Conservation (phyloP, 768 basidiomycete genomes). For the Symmetrospora coprosmae region DNA sequence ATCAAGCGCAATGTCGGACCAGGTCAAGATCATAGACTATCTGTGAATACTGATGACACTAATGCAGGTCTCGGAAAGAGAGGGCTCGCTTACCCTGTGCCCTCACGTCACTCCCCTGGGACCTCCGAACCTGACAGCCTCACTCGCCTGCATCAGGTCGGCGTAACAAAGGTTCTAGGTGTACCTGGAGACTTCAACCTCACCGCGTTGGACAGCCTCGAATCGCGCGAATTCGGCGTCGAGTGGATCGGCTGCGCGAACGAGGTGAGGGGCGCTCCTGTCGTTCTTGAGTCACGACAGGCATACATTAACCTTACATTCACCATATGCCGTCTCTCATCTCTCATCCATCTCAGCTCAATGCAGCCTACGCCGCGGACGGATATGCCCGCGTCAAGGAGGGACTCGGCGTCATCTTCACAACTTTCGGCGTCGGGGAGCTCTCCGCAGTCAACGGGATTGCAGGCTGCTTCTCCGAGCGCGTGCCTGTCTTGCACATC, state of each 20-base stretch:
- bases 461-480: conserved; percentile 53
- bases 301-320: too few species aligned
- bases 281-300: too few species aligned
- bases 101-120: neutral
- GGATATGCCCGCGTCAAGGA: conserved; percentile 82
- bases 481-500: conserved; percentile 77
- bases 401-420: conserved; percentile 53
- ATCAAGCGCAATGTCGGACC: too few species aligned
- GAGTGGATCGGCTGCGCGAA: conserved; percentile 68
- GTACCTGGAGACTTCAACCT: conserved; percentile 31
- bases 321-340: too few species aligned
- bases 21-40: neutral
- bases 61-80: neutral
- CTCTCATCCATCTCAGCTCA: conserved; percentile 45
- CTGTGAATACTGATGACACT: neutral
- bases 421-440: conserved; percentile 89
- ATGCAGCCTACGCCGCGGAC: conserved; percentile 68
- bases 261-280: conserved; percentile 71
- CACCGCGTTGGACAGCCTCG: conserved; percentile 27
- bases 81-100: too few species aligned
- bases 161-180: conserved; percentile 3
- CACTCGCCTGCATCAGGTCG: conserved; percentile 1
- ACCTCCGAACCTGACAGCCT: neutral
- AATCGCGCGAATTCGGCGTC: conserved; percentile 39
- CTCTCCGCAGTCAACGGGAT: conserved; percentile 65